Evolutionary conservation across 257 asterid genomes (phyloP).

Genomic region (Capsicum pubescens): DNA sequence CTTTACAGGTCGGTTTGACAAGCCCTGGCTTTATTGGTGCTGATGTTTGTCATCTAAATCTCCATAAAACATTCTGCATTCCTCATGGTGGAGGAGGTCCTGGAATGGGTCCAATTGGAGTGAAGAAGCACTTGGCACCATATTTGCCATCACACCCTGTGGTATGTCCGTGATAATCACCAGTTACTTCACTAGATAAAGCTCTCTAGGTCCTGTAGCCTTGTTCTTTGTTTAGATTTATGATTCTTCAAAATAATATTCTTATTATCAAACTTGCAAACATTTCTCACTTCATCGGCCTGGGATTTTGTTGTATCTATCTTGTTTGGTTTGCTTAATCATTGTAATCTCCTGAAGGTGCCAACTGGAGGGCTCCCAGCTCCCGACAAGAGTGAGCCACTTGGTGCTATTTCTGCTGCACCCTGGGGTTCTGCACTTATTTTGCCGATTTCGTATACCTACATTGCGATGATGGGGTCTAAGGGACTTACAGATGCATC

Average conservation of each 20-base stretch:
- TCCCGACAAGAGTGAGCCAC: slow-evolving; percentile 79
- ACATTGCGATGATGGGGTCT: slow-evolving; percentile 98
- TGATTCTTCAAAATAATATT: neutral
- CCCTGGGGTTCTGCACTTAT: slow-evolving; percentile 99
- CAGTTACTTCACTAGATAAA: slow-evolving; percentile 13
- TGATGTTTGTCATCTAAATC: slow-evolving; percentile 98
- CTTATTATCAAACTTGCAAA: slow-evolving; percentile 1
- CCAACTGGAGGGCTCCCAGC: slow-evolving; percentile 94
- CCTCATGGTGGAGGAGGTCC: slow-evolving; percentile 99
- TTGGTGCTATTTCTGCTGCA: slow-evolving; percentile 95
- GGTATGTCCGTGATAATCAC: slow-evolving; percentile 51
- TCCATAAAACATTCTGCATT: slow-evolving; percentile 95
- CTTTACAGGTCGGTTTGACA: slow-evolving; percentile 86
- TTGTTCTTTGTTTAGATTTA: neutral
- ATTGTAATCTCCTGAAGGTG: slow-evolving; percentile 48
- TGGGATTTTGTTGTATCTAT: neutral
- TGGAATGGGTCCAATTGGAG: slow-evolving; percentile 99
- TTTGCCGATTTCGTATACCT: slow-evolving; percentile 95
- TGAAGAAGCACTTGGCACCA: slow-evolving; percentile 92
- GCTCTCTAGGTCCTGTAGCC: neutral
- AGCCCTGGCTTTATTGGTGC: slow-evolving; percentile 98
- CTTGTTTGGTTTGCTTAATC: slow-evolving; percentile 17
- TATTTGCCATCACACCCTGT: slow-evolving; percentile 95
- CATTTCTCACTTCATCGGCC: neutral
- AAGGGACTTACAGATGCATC: slow-evolving; percentile 91